Evolutionary conservation across 495 filamentous ascomycete genomes (phyloP).

Genomic region (Trichoderma reesei): DNA sequence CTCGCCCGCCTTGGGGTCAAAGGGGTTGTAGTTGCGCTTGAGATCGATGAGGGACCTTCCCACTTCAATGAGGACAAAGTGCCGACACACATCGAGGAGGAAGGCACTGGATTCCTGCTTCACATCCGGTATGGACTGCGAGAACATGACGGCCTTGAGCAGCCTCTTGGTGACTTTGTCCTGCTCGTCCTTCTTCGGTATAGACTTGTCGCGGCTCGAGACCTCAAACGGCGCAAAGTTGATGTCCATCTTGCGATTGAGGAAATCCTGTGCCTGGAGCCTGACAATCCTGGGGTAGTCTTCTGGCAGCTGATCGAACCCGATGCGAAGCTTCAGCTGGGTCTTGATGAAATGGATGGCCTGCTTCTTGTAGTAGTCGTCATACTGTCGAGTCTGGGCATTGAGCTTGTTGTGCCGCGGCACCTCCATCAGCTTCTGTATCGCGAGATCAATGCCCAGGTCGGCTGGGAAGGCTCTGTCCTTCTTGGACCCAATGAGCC

Average conservation of each 20-base stretch:
- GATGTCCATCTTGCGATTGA: slow-evolving; percentile 53
- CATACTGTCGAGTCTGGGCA: slow-evolving; percentile 56
- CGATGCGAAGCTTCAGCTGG: slow-evolving; percentile 82
- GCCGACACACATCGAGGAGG: slow-evolving; percentile 69
- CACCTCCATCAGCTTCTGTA: slow-evolving; percentile 71
- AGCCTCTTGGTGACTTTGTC: slow-evolving; percentile 73
- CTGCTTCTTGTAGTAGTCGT: slow-evolving; percentile 85
- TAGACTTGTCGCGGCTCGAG: slow-evolving; percentile 70
- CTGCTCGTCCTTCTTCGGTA: slow-evolving; percentile 75
- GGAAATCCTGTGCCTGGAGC: slow-evolving; percentile 77
- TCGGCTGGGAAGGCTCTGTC: slow-evolving; percentile 79
- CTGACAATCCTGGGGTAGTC: slow-evolving; percentile 77
- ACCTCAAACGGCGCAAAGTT: slow-evolving; percentile 53
- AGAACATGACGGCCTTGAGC: slow-evolving; percentile 79
- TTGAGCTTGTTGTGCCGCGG: slow-evolving; percentile 45
- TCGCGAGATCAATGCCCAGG: slow-evolving; percentile 79
- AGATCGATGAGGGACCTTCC: slow-evolving; percentile 66
- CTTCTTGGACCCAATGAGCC: slow-evolving; percentile 75
- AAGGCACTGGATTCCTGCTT: slow-evolving; percentile 60
- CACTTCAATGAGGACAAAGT: slow-evolving; percentile 87
- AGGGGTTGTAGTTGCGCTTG: slow-evolving; percentile 61
- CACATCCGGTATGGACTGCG: slow-evolving; percentile 72
- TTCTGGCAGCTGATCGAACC: slow-evolving; percentile 77
- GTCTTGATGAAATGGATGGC: slow-evolving; percentile 76
- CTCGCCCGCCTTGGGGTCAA: slow-evolving; percentile 76